A percentile compares a stretch with the other conserved stretches of the same genome.
These are phyloP conservation scores for Chenopodium suecicum DNA, from an alignment of 148 eudicot genomes.

Conservation along the genomic window DNA sequence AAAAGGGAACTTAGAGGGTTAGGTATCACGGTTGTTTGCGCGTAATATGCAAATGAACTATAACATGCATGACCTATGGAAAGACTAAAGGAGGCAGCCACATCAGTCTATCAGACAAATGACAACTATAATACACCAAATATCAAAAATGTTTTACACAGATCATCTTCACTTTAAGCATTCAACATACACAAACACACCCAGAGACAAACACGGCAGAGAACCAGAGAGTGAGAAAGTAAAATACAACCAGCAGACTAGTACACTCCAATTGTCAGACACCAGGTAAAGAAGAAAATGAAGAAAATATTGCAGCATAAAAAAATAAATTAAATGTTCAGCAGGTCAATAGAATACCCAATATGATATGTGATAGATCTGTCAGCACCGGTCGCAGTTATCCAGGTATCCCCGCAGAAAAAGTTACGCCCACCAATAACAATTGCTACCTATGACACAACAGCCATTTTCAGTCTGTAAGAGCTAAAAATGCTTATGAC, in stretches of 20 bases:
- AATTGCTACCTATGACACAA: constrained; percentile 70
- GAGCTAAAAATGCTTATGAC: background rate
- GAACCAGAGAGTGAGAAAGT: background rate
- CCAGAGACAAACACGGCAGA: background rate
- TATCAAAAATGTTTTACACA: background rate
- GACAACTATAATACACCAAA: background rate
- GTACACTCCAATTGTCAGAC: constrained; percentile 1
- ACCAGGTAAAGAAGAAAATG: background rate
- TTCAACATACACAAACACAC: background rate
- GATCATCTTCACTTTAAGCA: background rate
- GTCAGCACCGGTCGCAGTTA: constrained; percentile 78
- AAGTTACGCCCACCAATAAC: constrained; percentile 97
- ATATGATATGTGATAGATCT: constrained; percentile 90
- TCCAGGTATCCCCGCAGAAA: constrained; percentile 94
- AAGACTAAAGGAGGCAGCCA: background rate
- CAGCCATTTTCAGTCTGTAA: background rate
- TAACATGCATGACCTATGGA: background rate
- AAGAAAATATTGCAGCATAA: background rate
- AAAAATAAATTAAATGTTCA: background rate
- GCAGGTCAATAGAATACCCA: constrained; percentile 53
- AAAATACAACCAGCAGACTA: background rate
- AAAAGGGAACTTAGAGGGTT: background rate
- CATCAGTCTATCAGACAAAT: background rate
- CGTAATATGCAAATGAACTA: background rate
- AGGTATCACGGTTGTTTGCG: background rate